phyloP scores from a whole-genome alignment of 208 protist species.

The Sergeia podlipaevii region DNA sequence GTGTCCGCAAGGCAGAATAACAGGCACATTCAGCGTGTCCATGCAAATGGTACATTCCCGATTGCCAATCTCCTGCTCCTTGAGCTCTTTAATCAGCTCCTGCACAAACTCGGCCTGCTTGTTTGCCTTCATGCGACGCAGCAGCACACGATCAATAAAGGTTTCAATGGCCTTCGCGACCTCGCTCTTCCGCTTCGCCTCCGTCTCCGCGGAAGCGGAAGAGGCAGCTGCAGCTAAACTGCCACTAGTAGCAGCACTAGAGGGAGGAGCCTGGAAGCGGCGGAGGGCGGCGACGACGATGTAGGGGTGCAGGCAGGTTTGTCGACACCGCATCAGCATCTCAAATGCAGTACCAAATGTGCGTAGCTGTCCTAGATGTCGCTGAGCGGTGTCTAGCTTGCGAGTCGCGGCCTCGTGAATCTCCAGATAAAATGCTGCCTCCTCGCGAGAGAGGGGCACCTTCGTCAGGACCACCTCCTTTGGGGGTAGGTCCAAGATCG shows the following conservation, averaged over 20 bases:
- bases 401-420: conserved; percentile 39
- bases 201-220: background rate
- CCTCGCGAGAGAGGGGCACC: conserved; percentile 31
- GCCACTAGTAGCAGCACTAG: background rate
- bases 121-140: conserved; percentile 9
- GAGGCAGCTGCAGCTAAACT: background rate
- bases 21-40: conserved; percentile 43
- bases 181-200: conserved; percentile 7
- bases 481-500: conserved; percentile 44
- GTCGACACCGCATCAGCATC: conserved; percentile 83
- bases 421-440: conserved; percentile 42
- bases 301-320: conserved; percentile 81
- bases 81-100: conserved; percentile 42
- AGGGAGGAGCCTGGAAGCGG: conserved; percentile 4
- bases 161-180: conserved; percentile 9
- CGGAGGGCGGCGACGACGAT: conserved; percentile 67
- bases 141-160: conserved; percentile 17
- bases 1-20: conserved; percentile 76
- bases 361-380: conserved; percentile 4
- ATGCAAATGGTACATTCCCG: conserved; percentile 77
- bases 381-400: conserved; percentile 28
- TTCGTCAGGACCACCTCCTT: conserved; percentile 23
- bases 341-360: conserved; percentile 73
- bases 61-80: conserved; percentile 30
- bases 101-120: conserved; percentile 38